Base-by-base conservation (phyloP, 345 rosid species). In the Citrus inodora region DNA sequence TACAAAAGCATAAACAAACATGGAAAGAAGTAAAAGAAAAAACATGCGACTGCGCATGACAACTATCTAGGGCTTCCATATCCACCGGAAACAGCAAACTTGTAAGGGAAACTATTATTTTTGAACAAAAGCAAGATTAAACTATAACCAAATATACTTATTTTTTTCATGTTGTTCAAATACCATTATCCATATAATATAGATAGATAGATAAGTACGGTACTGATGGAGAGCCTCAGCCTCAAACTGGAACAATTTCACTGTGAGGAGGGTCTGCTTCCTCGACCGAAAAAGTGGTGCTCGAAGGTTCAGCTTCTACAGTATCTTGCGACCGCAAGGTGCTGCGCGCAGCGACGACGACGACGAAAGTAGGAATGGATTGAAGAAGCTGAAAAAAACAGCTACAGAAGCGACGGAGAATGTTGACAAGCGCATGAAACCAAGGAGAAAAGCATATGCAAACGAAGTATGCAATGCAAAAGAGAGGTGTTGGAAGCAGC, bases 361-460 rank as follows among this genome's bases (percentile, higher is more conserved):
- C 37, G 7, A n/a, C 22, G 59, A 73, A 73, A 24, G 28, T 8
- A 24, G 76, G 53, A 58, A 35, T 73, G 21, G 76, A 37, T 35
- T 58, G 66, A 73, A 58, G 51, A 35, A 58, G 66, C 48, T 35
- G 76, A 58, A 33, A 35, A 72, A 33, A 5, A 53, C 66, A 58
- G 21, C 7, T 27, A 40, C 30, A 13, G 6, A 58, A 73, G 46
- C 24, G 51, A 19, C 48, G 1, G 16, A 72, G 48, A 19, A 9
- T 5, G 25, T 19, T 4, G 46, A 48, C 1, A 7, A 51, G 27
- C 42, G 4, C 9, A 2, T 25, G 4, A 53, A 22, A 35, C 64
- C 75, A 33, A 21, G 65, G 65, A 16, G 64, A 72, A 72, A 72
- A 56, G 65, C 65, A 72, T 11, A 72, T 11, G 75, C 63, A 71